These are phyloP conservation scores for Hordeum marinum DNA, from an alignment of 176 grass and related monocot species.

Conservation along the genomic window DNA sequence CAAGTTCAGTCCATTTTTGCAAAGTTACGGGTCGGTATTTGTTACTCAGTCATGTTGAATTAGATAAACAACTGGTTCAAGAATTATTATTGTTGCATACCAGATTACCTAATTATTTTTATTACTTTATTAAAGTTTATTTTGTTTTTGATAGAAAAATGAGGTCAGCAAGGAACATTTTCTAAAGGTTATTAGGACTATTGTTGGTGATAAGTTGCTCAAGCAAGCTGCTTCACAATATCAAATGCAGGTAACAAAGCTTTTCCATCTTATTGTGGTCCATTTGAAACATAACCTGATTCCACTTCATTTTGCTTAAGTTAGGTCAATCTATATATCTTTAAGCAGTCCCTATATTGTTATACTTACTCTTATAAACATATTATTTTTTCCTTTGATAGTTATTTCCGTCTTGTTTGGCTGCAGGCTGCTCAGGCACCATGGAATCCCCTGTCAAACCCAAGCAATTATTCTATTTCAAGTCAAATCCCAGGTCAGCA, in stretches of 20 bases:
- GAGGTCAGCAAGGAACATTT: conserved; percentile 95
- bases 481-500: conserved; percentile 64
- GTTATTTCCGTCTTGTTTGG: conserved; percentile 30
- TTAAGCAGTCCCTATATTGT: not conserved
- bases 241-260: conserved; percentile 72
- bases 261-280: conserved; percentile 18
- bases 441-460: conserved; percentile 36
- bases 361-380: conserved; percentile 17
- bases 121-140: conserved; percentile 3
- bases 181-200: conserved; percentile 78
- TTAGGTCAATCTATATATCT: conserved; percentile 9
- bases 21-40: conserved; percentile 74
- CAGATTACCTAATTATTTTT: conserved; percentile 14
- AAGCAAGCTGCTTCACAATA: conserved; percentile 79
- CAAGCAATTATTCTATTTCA: conserved; percentile 52
- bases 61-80: not conserved
- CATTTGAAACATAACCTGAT: not conserved
- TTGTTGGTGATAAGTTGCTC: conserved; percentile 98
- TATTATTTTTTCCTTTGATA: conserved; percentile 31
- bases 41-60: conserved; percentile 14
- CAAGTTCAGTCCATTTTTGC: conserved; percentile 81
- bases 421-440: conserved; percentile 45
- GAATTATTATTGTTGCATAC: not conserved
- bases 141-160: conserved; percentile 73
- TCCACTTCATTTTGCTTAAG: conserved; percentile 4